Evolutionary conservation across 345 rosid species (phyloP), one percentile per base, ranked within the genome.

Genomic region (Linum trigynum): DNA sequence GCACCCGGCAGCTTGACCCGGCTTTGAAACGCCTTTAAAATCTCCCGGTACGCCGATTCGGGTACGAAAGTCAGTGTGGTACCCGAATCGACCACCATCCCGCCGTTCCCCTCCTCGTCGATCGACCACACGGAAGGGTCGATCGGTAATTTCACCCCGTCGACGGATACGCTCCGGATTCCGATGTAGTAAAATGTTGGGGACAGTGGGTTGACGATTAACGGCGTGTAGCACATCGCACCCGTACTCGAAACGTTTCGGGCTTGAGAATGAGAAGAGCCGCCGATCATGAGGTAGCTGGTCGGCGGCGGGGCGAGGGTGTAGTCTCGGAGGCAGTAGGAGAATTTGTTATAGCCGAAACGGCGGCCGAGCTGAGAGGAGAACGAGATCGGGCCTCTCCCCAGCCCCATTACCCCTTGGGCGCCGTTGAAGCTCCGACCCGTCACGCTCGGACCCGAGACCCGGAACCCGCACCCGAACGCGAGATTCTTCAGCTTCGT

Each of bases 391-490:
- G 87, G 81, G 12, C 92, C 90, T 5, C 91, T 84, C 55, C 96
- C 96, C 66, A 92, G 83, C 64, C 98, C 98, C 86, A 92, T 78
- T 0, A 92, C 95, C 7, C 95, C 98, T n/a, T 87, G 83, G 62
- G 95, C 87, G 23, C 89, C 95, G 15, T 80, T 79, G 77, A 89
- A 87, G 75, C 84, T 83, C 1, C 77, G 32, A 35, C 97, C 91
- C n/a, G 86, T 65, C 1, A 83, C 74, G 51, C 88, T 81, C 2
- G 83, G 94, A 71, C 95, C 95, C 41, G 90, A 79, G 77, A 73
- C 76, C 67, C 66, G 84, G 77, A 89, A 92, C 70, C 89, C 92
- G 78, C 96, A 89, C 61, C 96, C 98, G 67, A 92, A 89, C 37
- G 83, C 68, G 0, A 92, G 61, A 53, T 69, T 70, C 48, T 72